Evolutionary conservation across 495 filamentous ascomycete species (phyloP), one percentile per base, ranked within the genome.

Genomic region (Aspergillus sparsus): DNA sequence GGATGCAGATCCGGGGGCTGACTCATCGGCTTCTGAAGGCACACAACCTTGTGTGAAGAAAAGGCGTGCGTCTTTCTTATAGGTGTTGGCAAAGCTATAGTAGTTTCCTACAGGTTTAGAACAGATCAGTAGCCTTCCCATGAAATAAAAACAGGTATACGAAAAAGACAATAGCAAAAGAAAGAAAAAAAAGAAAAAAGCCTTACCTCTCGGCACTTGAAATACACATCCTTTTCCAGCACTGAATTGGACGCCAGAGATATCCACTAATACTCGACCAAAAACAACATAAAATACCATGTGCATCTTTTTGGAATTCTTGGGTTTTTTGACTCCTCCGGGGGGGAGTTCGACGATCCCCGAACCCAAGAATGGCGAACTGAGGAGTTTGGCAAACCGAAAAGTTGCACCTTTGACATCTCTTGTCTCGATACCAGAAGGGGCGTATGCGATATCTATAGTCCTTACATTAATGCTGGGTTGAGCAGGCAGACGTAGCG

Each of bases 301-400:
- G 63, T 96, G 92, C 88, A 96, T 96, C 73, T 88, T 91, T 53
- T 93, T 83, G 5, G 88, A 87, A 66, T 96, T 97, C 79, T 98
- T 98, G 15, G 85, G 82, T 62, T 87, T 82, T 81, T 98, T 98
- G 50, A 86, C 80, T 15, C 86, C 86, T 5, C 88, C 87, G 2
- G 90, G 86, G 6, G 91, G 90, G 15, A 98, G 74, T 50, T 97
- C 92, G 34, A 98, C 88, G 55, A 97, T 84, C 0, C 94, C 94
- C 3, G 86, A 85, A 39, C 92, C 93, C 64, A 97, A 89, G 77
- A 94, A 96, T 1, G 88, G 83, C 42, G 89, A 78, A 47, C 86
- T 91, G 31, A 93, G 82, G 45, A 92, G 87, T 75, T 97, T 97
- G 10, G 90, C 90, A 67, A 93, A 96, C 32, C 82, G 81, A 77